These are phyloP conservation scores for Suillus hirtellus DNA, from an alignment of 768 basidiomycete species.

Conservation along the genomic window DNA sequence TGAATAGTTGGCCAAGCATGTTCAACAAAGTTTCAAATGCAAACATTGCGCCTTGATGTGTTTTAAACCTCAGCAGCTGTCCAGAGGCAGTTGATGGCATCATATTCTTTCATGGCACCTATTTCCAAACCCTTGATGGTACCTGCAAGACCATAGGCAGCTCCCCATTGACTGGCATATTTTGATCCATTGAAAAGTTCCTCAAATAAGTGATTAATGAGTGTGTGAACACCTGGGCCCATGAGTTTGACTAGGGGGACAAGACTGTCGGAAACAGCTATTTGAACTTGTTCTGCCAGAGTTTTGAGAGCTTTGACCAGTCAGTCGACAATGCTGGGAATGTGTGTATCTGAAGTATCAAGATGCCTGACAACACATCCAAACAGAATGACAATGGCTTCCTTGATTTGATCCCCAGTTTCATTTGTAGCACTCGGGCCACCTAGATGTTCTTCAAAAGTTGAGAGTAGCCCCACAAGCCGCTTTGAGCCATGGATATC, in stretches of 20 bases:
- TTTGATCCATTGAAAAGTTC: conserved; percentile 79
- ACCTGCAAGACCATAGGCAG: conserved; percentile 94
- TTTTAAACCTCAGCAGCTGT: conserved; percentile 81
- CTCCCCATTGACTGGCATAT: conserved; percentile 94
- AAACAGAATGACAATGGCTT: conserved; percentile 92
- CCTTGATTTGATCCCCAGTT: conserved; percentile 85
- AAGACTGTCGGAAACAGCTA: conserved; percentile 94
- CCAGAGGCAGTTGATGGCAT: conserved; percentile 71
- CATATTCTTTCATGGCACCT: conserved; percentile 79
- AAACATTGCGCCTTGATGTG: conserved; percentile 92
- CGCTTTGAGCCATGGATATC: conserved; percentile 80
- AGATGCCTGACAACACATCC: conserved; percentile 91
- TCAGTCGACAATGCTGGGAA: conserved; percentile 80
- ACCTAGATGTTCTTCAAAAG: conserved; percentile 79
- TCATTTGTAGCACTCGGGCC: conserved; percentile 58
- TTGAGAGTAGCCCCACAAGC: conserved; percentile 70
- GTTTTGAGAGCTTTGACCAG: conserved; percentile 90
- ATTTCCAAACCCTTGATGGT: conserved; percentile 91
- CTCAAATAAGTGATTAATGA: conserved; percentile 78
- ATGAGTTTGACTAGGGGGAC: conserved; percentile 81
- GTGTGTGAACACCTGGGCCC: conserved; percentile 42
- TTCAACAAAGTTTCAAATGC: conserved; percentile 89
- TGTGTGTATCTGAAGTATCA: conserved; percentile 69
- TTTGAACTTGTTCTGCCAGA: conserved; percentile 94
- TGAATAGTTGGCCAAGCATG: conserved; percentile 87